phyloP scores from a whole-genome alignment of 345 rosid species.

The Citrus reticulata region DNA sequence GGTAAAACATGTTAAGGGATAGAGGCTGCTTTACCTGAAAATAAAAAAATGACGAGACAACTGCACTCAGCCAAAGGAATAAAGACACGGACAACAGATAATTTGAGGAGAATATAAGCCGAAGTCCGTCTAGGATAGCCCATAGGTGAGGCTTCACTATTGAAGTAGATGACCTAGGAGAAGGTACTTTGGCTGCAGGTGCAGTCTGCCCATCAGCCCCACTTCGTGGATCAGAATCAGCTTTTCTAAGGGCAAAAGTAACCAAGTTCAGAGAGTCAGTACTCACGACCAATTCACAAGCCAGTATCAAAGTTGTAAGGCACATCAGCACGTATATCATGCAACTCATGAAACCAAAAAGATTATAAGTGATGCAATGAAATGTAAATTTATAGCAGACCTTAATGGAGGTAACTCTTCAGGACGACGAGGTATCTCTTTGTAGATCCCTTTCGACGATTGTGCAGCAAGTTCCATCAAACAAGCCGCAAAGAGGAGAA shows the following conservation, averaged over 20 bases:
- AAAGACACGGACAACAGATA: conserved; percentile 73
- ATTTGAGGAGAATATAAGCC: conserved; percentile 70
- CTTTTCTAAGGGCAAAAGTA: conserved; percentile 38
- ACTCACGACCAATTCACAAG: not conserved
- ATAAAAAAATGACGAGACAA: conserved; percentile 91
- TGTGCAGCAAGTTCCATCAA: conserved; percentile 93
- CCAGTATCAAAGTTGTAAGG: not conserved
- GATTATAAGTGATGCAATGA: not conserved
- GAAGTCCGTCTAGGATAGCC: conserved; percentile 77
- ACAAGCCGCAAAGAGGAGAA: conserved; percentile 79
- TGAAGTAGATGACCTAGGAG: conserved; percentile 50
- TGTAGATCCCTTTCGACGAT: conserved; percentile 72
- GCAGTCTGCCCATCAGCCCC: conserved; percentile 32
- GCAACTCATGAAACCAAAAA: not conserved
- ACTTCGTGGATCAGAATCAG: conserved; percentile 38
- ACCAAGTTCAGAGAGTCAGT: conserved; percentile 6
- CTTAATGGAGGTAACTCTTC: conserved; percentile 72
- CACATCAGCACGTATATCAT: not conserved
- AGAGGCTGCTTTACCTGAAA: conserved; percentile 60
- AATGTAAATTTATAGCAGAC: conserved; percentile 28
- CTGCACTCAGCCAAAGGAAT: conserved; percentile 95
- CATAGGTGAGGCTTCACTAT: conserved; percentile 53
- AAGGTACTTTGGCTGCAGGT: conserved; percentile 30
- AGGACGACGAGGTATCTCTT: conserved; percentile 43
- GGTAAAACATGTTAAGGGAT: not conserved